Evolutionary conservation across 257 asterid genomes (phyloP), one percentile per base, ranked within the genome.

Genomic region (Anisodus acutangulus): DNA sequence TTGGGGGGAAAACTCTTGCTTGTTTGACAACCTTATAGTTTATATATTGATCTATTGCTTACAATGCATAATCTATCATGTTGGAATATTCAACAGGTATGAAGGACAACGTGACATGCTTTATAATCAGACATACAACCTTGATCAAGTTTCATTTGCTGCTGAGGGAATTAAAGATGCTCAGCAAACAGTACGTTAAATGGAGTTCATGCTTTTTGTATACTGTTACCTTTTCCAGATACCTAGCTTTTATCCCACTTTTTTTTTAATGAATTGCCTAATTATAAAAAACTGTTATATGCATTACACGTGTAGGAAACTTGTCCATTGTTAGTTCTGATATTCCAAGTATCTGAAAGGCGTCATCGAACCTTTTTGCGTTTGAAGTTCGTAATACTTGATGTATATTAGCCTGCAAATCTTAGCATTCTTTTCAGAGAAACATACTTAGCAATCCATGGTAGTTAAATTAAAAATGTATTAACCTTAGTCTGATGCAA

Each of bases 61-160:
- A 35, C 76, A 51, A 58, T 64, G 68, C 43, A 8, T 79, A n/a
- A 45, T 43, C n/a, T 26, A 31, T 83, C 74, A 58, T 82, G 64
- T 83, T 63, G 8, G 9, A 55, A 85, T 78, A 78, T 68, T 88
- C 88, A 71, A 54, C 86, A 96, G 99, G 98, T 93, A 96, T 85
- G 98, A 96, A 92, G 97, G 97, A 67, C 99, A 96, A 87, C 99
- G 99, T 1, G 99, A 94, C 88, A 94, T 96, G 98, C 94, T 94
- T 5, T 96, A 90, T 86, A 94, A 94, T 85, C 98, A 94, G 93
- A 96, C 98, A 15, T 96, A 92, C 90, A 96, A 93, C 89, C 91
- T 96, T 49, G 99, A 94, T 87, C 98, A 94, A 94, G 98, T 96
- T 86, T 90, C 98, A 82, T 96, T 96, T 92, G 99, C 99, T 86